Evolutionary conservation across 2,329 filamentous ascomycete species (phyloP).

Genomic region (Tolypocladium ophioglossoides): DNA sequence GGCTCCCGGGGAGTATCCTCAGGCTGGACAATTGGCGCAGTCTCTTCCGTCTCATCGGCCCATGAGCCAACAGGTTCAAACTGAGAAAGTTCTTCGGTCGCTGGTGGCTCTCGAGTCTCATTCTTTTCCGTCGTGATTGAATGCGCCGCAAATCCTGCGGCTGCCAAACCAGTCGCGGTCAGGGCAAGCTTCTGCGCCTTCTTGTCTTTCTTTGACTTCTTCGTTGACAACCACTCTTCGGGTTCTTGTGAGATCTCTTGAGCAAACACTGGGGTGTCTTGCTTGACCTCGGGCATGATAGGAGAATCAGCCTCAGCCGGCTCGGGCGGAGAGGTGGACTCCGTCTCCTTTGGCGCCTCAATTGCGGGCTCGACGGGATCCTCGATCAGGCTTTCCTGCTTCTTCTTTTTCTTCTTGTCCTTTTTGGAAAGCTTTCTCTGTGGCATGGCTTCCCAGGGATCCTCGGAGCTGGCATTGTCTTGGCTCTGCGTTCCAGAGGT

Average conservation of each 20-base stretch:
- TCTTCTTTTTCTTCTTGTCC: conserved; percentile 15
- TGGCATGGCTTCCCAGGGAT: neutral
- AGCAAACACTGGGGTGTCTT: neutral
- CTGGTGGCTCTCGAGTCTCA: neutral
- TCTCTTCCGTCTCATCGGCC: conserved; percentile 8
- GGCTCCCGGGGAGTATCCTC: neutral
- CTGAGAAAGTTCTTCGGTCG: neutral
- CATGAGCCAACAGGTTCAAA: conserved; percentile 1
- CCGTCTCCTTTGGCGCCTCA: neutral
- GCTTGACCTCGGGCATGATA: neutral
- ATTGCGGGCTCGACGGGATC: neutral
- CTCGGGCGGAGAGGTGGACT: neutral
- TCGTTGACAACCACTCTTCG: conserved; percentile 6
- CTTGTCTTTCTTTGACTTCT: conserved; percentile 23
- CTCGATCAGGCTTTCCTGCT: conserved; percentile 1
- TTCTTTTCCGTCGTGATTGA: neutral
- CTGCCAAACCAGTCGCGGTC: conserved; percentile 4
- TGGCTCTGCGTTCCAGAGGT: neutral
- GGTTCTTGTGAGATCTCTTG: conserved; percentile 3
- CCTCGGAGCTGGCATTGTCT: neutral
- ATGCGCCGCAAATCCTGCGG: neutral
- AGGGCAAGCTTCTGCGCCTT: conserved; percentile 21
- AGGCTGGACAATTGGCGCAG: neutral
- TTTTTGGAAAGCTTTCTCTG: conserved; percentile 15
- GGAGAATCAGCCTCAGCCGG: neutral